A percentile compares a stretch with the other conserved stretches of the same genome.
These are phyloP conservation scores for Acacia acuminata DNA, from an alignment of 306 rosid species.

Conservation along the genomic window DNA sequence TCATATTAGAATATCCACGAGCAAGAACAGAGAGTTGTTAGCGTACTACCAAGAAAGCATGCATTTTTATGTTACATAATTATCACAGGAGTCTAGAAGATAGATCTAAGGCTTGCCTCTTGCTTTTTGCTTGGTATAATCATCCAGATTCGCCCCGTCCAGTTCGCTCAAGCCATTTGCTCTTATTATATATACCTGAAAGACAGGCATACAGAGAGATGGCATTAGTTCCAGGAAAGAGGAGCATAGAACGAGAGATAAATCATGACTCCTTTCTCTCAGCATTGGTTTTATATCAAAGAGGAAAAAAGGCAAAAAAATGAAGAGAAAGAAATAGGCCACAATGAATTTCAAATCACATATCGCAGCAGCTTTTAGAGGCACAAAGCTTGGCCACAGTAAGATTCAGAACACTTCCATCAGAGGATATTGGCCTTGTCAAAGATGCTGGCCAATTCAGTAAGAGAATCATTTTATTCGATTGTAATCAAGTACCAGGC, in stretches of 20 bases:
- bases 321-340: not conserved
- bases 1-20: slow-evolving; percentile 48
- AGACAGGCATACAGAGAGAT: not conserved
- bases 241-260: not conserved
- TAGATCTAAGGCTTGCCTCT: slow-evolving; percentile 54
- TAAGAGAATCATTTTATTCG: not conserved
- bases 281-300: not conserved
- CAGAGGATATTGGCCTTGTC: not conserved
- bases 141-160: slow-evolving; percentile 64
- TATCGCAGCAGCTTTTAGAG: not conserved
- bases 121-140: slow-evolving; percentile 40
- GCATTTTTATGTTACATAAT: slow-evolving; percentile 11
- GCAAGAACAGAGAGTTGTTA: slow-evolving; percentile 23
- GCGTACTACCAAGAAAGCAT: not conserved
- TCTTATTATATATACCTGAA: slow-evolving; percentile 69
- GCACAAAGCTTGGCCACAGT: not conserved
- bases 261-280: not conserved
- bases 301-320: not conserved
- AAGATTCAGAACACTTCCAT: slow-evolving; percentile 9
- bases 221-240: slow-evolving; percentile 9
- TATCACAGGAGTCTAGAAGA: slow-evolving; percentile 5
- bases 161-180: slow-evolving; percentile 55
- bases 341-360: not conserved
- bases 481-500: not conserved
- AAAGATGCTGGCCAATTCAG: not conserved